Evolutionary conservation across 768 basidiomycete species (phyloP).

Genomic region (Lanmaoa pseudosensibilis): DNA sequence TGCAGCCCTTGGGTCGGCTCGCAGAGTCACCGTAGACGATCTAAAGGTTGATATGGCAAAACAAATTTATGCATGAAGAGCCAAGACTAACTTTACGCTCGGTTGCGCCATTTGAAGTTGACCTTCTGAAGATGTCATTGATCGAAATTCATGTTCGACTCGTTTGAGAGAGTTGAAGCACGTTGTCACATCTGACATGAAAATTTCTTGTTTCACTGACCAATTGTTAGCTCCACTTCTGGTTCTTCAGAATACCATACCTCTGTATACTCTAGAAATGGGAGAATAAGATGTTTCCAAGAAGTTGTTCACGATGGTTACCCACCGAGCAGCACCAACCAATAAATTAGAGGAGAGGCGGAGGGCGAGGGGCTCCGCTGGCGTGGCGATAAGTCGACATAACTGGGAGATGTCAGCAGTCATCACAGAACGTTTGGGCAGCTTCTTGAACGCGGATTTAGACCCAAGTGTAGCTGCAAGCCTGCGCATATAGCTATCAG

Average conservation of each 20-base stretch:
- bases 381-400: constrained; percentile 78
- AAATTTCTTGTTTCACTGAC: constrained; percentile 81
- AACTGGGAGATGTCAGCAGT: constrained; percentile 80
- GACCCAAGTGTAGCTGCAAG: constrained; percentile 89
- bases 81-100: constrained; percentile 51
- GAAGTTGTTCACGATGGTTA: background rate
- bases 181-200: constrained; percentile 74
- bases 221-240: background rate
- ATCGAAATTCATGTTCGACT: constrained; percentile 65
- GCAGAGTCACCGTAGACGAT: constrained; percentile 50
- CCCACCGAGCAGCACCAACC: constrained; percentile 86
- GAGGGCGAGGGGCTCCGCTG: constrained; percentile 83
- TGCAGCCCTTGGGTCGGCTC: constrained; percentile 48
- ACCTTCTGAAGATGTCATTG: constrained; percentile 42
- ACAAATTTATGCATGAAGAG: background rate
- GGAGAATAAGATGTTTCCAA: constrained; percentile 1
- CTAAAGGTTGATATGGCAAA: constrained; percentile 32
- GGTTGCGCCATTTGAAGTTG: constrained; percentile 74
- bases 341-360: constrained; percentile 86
- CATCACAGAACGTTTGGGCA: constrained; percentile 81
- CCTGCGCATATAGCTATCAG: constrained; percentile 46
- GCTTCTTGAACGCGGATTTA: constrained; percentile 80
- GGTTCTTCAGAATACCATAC: constrained; percentile 22
- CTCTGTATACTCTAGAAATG: constrained; percentile 47
- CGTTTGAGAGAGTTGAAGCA: constrained; percentile 80